Evolutionary conservation across 257 asterid genomes (phyloP).

Genomic region (Voacanga thouarsii): DNA sequence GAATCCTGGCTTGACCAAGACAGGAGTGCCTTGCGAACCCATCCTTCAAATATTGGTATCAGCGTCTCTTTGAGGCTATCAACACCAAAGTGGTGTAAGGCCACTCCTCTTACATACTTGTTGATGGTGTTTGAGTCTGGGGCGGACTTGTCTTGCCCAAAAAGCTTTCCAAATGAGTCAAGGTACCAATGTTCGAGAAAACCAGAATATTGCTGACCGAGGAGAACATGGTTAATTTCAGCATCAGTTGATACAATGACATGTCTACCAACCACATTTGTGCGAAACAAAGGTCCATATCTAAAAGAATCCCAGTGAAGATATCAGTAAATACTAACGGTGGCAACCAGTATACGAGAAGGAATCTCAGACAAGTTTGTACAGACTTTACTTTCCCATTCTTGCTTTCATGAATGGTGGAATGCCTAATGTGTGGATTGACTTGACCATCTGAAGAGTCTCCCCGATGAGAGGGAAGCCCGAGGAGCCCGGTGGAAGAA

Average conservation of each 20-base stretch:
- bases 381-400: too few species aligned
- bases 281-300: too few species aligned
- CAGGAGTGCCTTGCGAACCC: neutral
- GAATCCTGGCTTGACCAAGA: neutral
- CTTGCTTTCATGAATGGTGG: too few species aligned
- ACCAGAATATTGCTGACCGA: neutral
- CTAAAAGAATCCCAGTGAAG: too few species aligned
- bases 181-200: neutral
- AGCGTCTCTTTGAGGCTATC: neutral
- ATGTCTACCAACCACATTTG: too few species aligned
- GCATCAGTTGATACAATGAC: neutral
- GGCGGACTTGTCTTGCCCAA: neutral
- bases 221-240: neutral
- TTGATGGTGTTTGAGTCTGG: neutral
- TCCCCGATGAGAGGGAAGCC: too few species aligned
- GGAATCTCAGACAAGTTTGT: too few species aligned
- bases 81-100: neutral
- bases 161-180: neutral
- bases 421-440: too few species aligned
- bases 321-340: too few species aligned
- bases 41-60: neutral
- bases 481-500: too few species aligned
- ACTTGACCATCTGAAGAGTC: too few species aligned
- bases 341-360: too few species aligned
- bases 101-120: neutral